These are phyloP conservation scores for Coniferiporia sulphurascens DNA, from an alignment of 1,284 basidiomycete genomes.

Conservation along the genomic window DNA sequence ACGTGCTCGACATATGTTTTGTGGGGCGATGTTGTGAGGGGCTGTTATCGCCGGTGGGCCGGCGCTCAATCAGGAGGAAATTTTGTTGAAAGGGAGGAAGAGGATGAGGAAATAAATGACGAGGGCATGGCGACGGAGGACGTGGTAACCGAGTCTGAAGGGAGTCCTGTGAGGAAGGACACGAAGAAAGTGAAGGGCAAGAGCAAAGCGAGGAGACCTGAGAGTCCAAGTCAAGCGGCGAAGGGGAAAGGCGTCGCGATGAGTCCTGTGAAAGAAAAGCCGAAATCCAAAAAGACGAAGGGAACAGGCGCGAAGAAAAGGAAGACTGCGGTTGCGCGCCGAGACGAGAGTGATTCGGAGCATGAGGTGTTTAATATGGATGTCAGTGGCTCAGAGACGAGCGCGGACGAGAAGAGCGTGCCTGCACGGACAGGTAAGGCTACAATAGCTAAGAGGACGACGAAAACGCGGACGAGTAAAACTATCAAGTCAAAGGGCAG, in stretches of 20 bases:
- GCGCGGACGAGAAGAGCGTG: conserved; percentile 5
- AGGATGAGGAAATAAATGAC: conserved; percentile 28
- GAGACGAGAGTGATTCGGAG: neutral
- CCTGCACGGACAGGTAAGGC: no score
- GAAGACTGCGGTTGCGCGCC: neutral
- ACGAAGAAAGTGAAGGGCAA: conserved; percentile 4
- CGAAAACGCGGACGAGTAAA: neutral
- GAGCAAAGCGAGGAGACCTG: neutral
- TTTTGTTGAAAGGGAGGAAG: conserved; percentile 24
- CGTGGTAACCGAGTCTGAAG: neutral
- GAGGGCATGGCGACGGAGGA: neutral
- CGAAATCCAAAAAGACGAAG: neutral
- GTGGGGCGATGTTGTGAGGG: conserved; percentile 74
- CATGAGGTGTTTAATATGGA: conserved; percentile 15
- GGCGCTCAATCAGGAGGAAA: conserved; percentile 24
- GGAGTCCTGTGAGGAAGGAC: neutral
- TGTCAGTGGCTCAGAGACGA: conserved; percentile 1
- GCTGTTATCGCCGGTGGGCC: conserved; percentile 54
- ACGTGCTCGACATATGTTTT: conserved; percentile 49
- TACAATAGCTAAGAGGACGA: neutral
- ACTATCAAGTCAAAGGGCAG: neutral
- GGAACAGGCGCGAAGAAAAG: neutral
- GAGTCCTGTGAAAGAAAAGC: neutral
- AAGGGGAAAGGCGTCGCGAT: neutral
- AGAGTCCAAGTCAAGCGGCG: neutral